Evolutionary conservation across 176 grass and related monocot genomes (phyloP).

Genomic region (Oryza glaberrima): DNA sequence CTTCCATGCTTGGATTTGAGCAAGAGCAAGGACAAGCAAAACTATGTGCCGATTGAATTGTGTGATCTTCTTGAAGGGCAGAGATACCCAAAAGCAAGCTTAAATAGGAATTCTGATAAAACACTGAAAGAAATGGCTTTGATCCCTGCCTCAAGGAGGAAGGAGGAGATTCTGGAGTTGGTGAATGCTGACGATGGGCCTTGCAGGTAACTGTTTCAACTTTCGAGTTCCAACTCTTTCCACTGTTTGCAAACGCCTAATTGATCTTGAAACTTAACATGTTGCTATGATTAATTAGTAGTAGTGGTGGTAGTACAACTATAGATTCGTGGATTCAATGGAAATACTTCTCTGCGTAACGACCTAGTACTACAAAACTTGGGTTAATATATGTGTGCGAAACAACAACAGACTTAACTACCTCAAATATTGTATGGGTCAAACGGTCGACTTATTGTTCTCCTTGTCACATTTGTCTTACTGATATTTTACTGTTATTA

Average conservation of each 20-base stretch:
- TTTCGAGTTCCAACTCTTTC: background rate
- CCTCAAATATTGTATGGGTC: background rate
- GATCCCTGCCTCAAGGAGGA: slow-evolving; percentile 26
- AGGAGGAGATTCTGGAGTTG: slow-evolving; percentile 36
- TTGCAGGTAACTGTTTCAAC: slow-evolving; percentile 52
- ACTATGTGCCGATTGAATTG: slow-evolving; percentile 64
- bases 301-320: background rate
- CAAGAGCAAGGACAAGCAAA: slow-evolving; percentile 57
- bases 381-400: background rate
- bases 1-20: slow-evolving; percentile 72
- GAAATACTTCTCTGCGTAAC: background rate
- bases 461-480: background rate
- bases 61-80: slow-evolving; percentile 59
- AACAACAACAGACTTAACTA: slow-evolving; percentile 4
- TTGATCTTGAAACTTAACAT: background rate
- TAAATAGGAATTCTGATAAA: slow-evolving; percentile 32
- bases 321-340: slow-evolving; percentile 23
- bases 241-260: background rate
- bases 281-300: slow-evolving; percentile 1
- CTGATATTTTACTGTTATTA: slow-evolving; percentile 4
- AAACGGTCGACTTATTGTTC: slow-evolving; percentile 21
- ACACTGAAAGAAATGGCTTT: slow-evolving; percentile 13
- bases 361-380: background rate
- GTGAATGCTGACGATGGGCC: slow-evolving; percentile 54
- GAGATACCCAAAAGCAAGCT: slow-evolving; percentile 52